These are phyloP conservation scores for Sarocladium strictum DNA, from an alignment of 2,329 filamentous ascomycete species.

Conservation along the genomic window DNA sequence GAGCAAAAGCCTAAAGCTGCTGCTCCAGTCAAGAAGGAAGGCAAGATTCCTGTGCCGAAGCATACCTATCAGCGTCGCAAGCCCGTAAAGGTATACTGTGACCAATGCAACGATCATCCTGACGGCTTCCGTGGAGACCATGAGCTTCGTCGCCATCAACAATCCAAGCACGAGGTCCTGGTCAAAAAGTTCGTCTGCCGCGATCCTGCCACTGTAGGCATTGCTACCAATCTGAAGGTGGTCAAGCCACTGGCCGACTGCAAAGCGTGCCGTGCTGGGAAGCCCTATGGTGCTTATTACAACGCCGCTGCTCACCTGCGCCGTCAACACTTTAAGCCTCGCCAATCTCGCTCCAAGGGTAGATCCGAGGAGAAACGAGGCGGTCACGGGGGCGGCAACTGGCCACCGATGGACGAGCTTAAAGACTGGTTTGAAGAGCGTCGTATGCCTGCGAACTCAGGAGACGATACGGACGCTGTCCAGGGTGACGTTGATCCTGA, in stretches of 20 bases:
- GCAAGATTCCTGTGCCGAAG: conserved; percentile 36
- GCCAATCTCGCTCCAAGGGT: conserved; percentile 38
- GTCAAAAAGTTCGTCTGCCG: conserved; percentile 55
- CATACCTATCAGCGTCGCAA: conserved; percentile 53
- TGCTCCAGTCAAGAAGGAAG: conserved; percentile 27
- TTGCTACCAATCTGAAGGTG: conserved; percentile 36
- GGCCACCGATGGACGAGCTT: conserved; percentile 50
- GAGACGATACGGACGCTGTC: conserved; percentile 10
- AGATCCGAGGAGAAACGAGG: conserved; percentile 42
- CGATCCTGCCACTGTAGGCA: conserved; percentile 39
- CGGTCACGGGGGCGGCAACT: conserved; percentile 47
- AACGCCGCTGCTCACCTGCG: conserved; percentile 89
- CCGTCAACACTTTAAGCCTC: conserved; percentile 78
- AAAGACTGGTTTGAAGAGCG: conserved; percentile 56
- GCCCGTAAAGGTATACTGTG: conserved; percentile 66
- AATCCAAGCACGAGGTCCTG: conserved; percentile 53
- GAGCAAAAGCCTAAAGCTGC: conserved; percentile 10
- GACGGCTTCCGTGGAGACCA: conserved; percentile 83
- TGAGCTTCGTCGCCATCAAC: conserved; percentile 65
- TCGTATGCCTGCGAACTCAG: conserved; percentile 35
- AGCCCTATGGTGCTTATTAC: conserved; percentile 87
- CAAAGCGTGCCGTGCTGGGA: conserved; percentile 72
- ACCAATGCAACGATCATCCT: conserved; percentile 63
- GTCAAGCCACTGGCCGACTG: conserved; percentile 65
- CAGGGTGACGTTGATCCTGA: not conserved